Base-by-base conservation (phyloP, 805 yeast genomes). In the Suhomyces xylopsoci region DNA sequence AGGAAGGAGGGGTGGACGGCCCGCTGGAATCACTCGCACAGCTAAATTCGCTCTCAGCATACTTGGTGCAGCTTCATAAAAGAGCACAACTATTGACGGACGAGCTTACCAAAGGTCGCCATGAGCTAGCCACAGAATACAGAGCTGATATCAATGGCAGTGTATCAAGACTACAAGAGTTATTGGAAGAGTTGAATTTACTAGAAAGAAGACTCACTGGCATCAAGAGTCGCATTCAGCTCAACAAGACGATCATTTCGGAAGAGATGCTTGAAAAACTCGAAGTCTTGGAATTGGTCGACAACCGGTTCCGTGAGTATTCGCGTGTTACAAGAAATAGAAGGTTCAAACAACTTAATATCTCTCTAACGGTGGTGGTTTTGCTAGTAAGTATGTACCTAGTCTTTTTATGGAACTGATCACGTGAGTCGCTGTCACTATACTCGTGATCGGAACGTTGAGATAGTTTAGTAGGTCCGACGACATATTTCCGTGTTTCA, bases 261-360 rank as follows among this genome's bases (percentile, higher is more conserved):
- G 50, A 53, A n/a, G 66, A 64, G 5, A 57, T 74, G 49, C 56
- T 58, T 5, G 62, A 58, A 12, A 68, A 68, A 54, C 55, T 74
- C 47, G 67, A 67, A 38, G 51, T 66, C 8, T 61, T 75, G 52
- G 78, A 74, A 48, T 54, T 58, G 22, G 60, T 75, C 6, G 66
- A 69, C 44, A 54, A 56, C 14, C 58, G 61, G 45, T 68, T 73
- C 45, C 55, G 57, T 26, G 66, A 65, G 46, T 65, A 70, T 52
- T 60, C 71, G 24, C 59, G 53, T 15, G 54, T 54, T 12, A 59
- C 56, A 19, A 60, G 70, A 44, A 60, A 60, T 26, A 61, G 65
- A 38, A 62, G 74, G 25, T 62, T 71, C 48, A 66, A 64, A 54
- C 73, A 70, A 55, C 44, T 69, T 36, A 59, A 61, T 40, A 54